Evolutionary conservation across 1,284 basidiomycete genomes (phyloP).

Genomic region (Irpex rosettiformis): DNA sequence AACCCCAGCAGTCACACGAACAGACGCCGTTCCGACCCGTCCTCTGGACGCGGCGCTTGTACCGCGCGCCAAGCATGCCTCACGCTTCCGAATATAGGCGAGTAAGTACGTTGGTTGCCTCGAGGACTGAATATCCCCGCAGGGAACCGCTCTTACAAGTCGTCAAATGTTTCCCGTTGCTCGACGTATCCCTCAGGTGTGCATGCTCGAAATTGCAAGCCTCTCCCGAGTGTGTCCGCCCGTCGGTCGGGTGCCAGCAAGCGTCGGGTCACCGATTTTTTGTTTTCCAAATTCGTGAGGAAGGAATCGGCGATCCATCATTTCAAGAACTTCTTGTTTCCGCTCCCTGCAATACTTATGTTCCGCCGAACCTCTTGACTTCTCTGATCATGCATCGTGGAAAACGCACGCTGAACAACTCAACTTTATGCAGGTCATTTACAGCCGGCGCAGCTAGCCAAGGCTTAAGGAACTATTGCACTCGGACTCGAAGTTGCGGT

Average conservation of each 20-base stretch:
- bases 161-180: too few species aligned
- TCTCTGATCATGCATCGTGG: not conserved
- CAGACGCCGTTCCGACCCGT: too few species aligned
- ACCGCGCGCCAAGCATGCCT: not conserved
- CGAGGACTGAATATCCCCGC: not conserved
- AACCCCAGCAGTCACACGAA: too few species aligned
- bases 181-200: too few species aligned
- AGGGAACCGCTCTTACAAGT: too few species aligned
- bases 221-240: not conserved
- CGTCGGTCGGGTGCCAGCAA: too few species aligned
- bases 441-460: not conserved
- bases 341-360: not conserved
- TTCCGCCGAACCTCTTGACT: not conserved
- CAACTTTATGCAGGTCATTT: not conserved
- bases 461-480: not conserved
- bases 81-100: not conserved
- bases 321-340: not conserved
- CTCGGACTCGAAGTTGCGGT: not conserved
- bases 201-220: not conserved
- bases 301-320: not conserved
- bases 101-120: not conserved
- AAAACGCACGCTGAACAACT: not conserved
- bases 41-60: too few species aligned
- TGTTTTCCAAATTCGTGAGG: not conserved
- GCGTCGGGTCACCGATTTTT: not conserved